Conservation (phyloP, 106 monocot genomes). For the Gastrodia elata region DNA sequence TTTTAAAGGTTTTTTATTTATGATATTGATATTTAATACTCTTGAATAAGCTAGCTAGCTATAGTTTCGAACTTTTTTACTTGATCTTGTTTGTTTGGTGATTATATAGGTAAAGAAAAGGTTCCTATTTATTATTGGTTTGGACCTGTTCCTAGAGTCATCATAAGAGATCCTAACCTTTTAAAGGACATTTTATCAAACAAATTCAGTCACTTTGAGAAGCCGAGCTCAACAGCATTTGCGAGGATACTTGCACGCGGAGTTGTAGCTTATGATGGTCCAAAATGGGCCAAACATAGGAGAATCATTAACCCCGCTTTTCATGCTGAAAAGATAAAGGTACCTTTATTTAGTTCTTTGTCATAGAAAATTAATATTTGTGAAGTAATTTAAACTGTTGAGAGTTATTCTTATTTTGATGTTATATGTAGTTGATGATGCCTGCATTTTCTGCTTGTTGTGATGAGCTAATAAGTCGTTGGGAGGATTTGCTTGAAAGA, state of each 20-base stretch:
- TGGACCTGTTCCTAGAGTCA: conserved; percentile 43
- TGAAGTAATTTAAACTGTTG: not conserved
- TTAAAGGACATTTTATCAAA: conserved; percentile 44
- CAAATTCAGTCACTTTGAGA: conserved; percentile 52
- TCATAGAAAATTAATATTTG: not conserved
- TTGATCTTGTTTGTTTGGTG: too few relatives aligned
- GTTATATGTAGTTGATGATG: conserved; percentile 38
- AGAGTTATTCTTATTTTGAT: not conserved
- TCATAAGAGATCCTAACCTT: conserved; percentile 43
- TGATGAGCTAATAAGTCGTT: conserved; percentile 30
- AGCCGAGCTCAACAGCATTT: conserved; percentile 12
- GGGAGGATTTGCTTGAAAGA: conserved; percentile 13
- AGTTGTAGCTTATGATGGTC: conserved; percentile 33
- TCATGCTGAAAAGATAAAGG: conserved; percentile 69
- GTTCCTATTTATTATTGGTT: conserved; percentile 49
- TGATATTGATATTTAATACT: too few relatives aligned
- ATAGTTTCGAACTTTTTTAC: too few relatives aligned
- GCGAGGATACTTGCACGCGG: conserved; percentile 18
- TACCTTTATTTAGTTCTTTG: not conserved
- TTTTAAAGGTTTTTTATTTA: too few relatives aligned
- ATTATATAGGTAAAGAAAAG: too few relatives aligned
- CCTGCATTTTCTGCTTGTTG: conserved; percentile 42
- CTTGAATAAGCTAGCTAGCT: too few relatives aligned
- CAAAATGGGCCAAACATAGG: conserved; percentile 72
- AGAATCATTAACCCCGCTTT: conserved; percentile 73